Conservation (phyloP, 108 stramenopile genomes). For the Pseudonitzschia delicatissima region DNA sequence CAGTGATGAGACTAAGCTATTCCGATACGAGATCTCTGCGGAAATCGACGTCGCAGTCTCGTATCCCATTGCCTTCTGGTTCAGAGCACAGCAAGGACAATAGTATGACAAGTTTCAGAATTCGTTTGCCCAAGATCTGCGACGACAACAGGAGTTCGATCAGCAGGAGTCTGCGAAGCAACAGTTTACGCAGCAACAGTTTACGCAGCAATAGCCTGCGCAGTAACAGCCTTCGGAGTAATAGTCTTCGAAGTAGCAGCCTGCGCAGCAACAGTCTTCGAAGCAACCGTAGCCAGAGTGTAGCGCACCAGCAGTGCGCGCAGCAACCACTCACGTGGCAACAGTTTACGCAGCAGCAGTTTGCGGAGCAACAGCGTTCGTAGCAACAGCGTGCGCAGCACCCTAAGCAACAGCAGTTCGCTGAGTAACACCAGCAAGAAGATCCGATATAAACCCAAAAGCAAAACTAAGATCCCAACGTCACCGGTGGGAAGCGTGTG, state of each 20-base stretch:
- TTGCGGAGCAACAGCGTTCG: background rate
- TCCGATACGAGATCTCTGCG: too few relatives aligned
- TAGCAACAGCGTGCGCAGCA: background rate
- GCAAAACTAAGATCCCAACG: conserved; percentile 21
- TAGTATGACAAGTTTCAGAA: too few relatives aligned
- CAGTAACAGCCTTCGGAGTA: background rate
- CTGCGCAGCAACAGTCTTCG: background rate
- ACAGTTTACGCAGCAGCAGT: background rate
- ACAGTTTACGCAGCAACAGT: too few relatives aligned
- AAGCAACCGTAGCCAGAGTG: too few relatives aligned
- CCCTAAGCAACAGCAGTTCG: background rate
- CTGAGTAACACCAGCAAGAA: conserved; percentile 8
- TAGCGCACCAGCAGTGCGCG: background rate
- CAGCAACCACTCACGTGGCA: too few relatives aligned
- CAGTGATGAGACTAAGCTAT: too few relatives aligned
- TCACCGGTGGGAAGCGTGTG: conserved; percentile 23
- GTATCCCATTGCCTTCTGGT: too few relatives aligned
- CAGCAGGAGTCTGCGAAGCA: background rate
- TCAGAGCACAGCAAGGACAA: too few relatives aligned
- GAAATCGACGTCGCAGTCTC: too few relatives aligned
- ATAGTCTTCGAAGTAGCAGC: background rate
- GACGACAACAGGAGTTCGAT: background rate
- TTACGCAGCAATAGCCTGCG: background rate
- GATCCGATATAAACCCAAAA: conserved; percentile 20
- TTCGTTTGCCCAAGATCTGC: too few relatives aligned